A percentile compares a stretch with the other conserved stretches of the same genome.
Evolutionary conservation across 176 grass and related monocot species (phyloP).

Genomic region (Calamus simplicifolius): DNA sequence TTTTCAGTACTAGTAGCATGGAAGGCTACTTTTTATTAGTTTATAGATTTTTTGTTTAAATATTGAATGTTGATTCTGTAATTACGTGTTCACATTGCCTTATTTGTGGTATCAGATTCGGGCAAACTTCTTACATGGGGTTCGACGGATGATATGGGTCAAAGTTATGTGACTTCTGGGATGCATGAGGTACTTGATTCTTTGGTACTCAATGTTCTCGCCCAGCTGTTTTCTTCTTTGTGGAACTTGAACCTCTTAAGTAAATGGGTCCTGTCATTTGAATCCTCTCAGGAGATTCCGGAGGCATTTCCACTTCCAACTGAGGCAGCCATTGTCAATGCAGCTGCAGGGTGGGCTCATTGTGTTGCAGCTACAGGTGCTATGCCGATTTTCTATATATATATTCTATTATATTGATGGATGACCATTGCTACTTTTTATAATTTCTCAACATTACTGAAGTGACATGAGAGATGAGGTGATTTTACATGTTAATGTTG

Average conservation of each 20-base stretch:
- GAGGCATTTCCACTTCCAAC: conserved; percentile 91
- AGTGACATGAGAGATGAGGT: no score
- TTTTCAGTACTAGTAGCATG: no score
- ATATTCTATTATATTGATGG: no score
- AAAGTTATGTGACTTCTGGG: conserved; percentile 92
- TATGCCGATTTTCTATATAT: neutral
- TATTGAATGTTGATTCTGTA: neutral
- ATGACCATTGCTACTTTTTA: no score
- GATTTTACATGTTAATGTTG: no score
- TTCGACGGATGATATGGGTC: conserved; percentile 92
- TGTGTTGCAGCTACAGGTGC: conserved; percentile 86
- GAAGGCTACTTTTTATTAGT: no score
- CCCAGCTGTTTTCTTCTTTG: no score
- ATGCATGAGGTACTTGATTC: conserved; percentile 73
- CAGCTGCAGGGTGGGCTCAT: conserved; percentile 95
- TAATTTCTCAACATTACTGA: no score
- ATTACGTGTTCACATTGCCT: neutral
- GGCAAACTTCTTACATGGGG: conserved; percentile 96
- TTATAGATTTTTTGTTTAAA: neutral
- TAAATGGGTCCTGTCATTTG: conserved; percentile 15
- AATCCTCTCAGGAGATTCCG: conserved; percentile 61
- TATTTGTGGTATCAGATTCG: conserved; percentile 45
- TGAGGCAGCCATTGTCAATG: conserved; percentile 51
- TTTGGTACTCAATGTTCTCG: conserved; percentile 10
- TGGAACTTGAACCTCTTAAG: neutral